Evolutionary conservation across 1,139 yeast genomes (phyloP).

Genomic region (Sugiyamaella grinbergsii): DNA sequence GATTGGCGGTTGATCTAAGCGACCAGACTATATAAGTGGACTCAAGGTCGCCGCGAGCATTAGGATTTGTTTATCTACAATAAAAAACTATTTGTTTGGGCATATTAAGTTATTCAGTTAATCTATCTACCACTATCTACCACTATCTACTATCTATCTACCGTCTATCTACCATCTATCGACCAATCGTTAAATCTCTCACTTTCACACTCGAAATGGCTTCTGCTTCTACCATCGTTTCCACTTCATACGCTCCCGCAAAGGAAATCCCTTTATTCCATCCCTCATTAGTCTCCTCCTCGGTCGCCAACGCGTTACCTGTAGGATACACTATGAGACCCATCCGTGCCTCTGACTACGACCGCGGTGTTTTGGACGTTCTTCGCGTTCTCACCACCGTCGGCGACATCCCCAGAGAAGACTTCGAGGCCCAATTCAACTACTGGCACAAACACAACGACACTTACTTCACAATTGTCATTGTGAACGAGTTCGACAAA

Average conservation of each 20-base stretch:
- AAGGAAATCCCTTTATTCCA: conserved; percentile 32
- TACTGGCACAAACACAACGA: conserved; percentile 52
- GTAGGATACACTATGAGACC: conserved; percentile 57
- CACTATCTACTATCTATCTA: no score
- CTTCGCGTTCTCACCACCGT: conserved; percentile 59
- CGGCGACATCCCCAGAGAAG: conserved; percentile 51
- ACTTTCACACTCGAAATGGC: conserved; percentile 1
- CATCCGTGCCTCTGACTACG: conserved; percentile 50
- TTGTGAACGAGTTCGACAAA: conserved; percentile 43
- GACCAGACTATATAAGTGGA: conserved; percentile 7
- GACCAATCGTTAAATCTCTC: no score
- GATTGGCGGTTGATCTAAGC: conserved; percentile 4
- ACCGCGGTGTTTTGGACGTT: conserved; percentile 53
- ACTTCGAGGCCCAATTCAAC: conserved; percentile 49
- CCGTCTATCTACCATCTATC: no score
- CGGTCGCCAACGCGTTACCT: conserved; percentile 46
- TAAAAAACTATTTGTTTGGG: no score
- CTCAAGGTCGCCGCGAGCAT: conserved; percentile 1
- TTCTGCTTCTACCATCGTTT: conserved; percentile 1
- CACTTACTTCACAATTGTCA: conserved; percentile 57
- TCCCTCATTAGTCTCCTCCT: conserved; percentile 36
- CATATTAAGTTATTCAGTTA: no score
- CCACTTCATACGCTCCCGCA: conserved; percentile 11
- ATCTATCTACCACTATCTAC: no score
- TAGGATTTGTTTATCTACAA: neutral